Conservation (phyloP, 495 filamentous ascomycete species). For the Tetracladium marchalianum region DNA sequence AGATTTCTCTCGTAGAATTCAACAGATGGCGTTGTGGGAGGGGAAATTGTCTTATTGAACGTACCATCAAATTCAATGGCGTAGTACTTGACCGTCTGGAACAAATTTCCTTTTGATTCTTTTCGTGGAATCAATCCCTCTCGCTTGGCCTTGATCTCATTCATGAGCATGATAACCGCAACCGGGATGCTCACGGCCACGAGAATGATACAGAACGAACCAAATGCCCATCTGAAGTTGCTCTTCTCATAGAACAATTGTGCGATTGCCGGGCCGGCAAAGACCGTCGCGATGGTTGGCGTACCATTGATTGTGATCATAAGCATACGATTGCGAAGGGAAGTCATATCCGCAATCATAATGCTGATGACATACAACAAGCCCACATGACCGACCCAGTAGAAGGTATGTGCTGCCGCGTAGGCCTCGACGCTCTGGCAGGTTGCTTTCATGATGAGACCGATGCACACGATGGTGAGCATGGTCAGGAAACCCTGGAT, state of each 20-base stretch:
- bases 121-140: slow-evolving; percentile 26
- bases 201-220: slow-evolving; percentile 41
- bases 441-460: slow-evolving; percentile 31
- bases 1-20: too few species aligned
- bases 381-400: slow-evolving; percentile 35
- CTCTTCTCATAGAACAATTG: slow-evolving; percentile 27
- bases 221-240: slow-evolving; percentile 51
- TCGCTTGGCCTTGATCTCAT: slow-evolving; percentile 40
- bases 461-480: slow-evolving; percentile 21
- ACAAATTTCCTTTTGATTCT: slow-evolving; percentile 33
- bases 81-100: slow-evolving; percentile 43
- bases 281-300: slow-evolving; percentile 49
- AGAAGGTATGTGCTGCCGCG: slow-evolving; percentile 38
- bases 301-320: slow-evolving; percentile 45
- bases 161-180: slow-evolving; percentile 24
- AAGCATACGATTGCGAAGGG: slow-evolving; percentile 44
- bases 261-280: slow-evolving; percentile 30
- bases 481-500: slow-evolving; percentile 25
- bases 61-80: slow-evolving; percentile 51
- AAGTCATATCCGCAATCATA: slow-evolving; percentile 52
- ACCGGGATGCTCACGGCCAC: slow-evolving; percentile 39
- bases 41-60: neutral
- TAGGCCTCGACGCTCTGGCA: slow-evolving; percentile 28
- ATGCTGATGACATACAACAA: slow-evolving; percentile 44
- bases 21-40: too few species aligned